A percentile compares a stretch with the other conserved stretches of the same genome.
phyloP scores from a whole-genome alignment of 768 basidiomycete species.

The Agrocybe chaxingu region DNA sequence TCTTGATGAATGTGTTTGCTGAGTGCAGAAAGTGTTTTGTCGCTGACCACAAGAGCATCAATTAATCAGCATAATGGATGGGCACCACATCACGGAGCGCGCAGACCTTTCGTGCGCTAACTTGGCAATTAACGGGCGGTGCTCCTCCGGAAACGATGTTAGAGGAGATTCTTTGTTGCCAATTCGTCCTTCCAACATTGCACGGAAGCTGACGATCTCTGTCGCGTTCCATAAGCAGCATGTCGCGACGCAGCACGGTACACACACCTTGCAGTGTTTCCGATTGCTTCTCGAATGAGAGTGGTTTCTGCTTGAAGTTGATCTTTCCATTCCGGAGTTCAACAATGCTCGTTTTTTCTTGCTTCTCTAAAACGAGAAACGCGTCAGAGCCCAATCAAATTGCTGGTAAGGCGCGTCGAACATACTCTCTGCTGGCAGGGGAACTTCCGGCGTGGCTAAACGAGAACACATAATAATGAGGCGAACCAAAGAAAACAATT shows the following conservation, averaged over 20 bases:
- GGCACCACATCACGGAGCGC: constrained; percentile 1
- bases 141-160: constrained; percentile 57
- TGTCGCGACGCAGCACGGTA: background rate
- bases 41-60: constrained; percentile 40
- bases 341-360: constrained; percentile 40
- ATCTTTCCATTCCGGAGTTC: constrained; percentile 80
- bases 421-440: constrained; percentile 24
- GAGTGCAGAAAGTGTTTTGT: constrained; percentile 62
- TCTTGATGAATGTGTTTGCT: constrained; percentile 68
- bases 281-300: constrained; percentile 74
- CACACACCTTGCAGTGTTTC: constrained; percentile 77
- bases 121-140: constrained; percentile 76
- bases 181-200: constrained; percentile 60
- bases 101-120: constrained; percentile 81
- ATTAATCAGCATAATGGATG: background rate
- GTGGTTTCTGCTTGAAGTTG: constrained; percentile 68
- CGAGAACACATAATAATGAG: constrained; percentile 1
- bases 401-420: constrained; percentile 21
- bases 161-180: constrained; percentile 48
- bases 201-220: constrained; percentile 79
- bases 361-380: constrained; percentile 30
- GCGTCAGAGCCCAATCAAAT: constrained; percentile 18
- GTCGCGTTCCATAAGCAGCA: background rate
- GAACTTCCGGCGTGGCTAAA: constrained; percentile 7
- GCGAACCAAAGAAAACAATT: background rate